A percentile compares a stretch with the other conserved stretches of the same genome.
These are phyloP conservation scores for Ophiocordyceps polyrhachis-furcata DNA, from an alignment of 2,329 filamentous ascomycete genomes.

Conservation along the genomic window DNA sequence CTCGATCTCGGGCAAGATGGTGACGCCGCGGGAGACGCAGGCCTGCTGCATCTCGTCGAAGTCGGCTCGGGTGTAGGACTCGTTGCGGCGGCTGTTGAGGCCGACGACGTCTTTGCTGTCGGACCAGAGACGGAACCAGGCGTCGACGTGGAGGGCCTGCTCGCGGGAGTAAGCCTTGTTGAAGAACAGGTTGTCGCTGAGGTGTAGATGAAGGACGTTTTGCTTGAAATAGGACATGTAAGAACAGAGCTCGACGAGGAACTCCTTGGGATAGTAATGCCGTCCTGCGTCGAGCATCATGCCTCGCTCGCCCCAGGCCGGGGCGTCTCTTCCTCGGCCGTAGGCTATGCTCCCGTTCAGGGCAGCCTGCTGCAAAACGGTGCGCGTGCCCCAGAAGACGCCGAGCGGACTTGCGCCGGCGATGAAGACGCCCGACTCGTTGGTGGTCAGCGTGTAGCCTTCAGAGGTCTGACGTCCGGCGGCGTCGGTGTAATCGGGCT, in stretches of 20 bases:
- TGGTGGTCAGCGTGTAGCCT: slow-evolving; percentile 26
- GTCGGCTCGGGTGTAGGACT: slow-evolving; percentile 31
- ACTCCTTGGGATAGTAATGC: slow-evolving; percentile 35
- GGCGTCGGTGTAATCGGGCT: slow-evolving; percentile 21
- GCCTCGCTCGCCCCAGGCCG: slow-evolving; percentile 30
- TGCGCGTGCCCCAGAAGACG: slow-evolving; percentile 38
- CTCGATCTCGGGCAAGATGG: slow-evolving; percentile 40
- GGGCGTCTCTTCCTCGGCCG: slow-evolving; percentile 27
- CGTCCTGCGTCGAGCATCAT: slow-evolving; percentile 33
- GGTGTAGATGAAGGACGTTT: slow-evolving; percentile 38
- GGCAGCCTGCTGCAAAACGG: slow-evolving; percentile 30
- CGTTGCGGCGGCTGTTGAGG: slow-evolving; percentile 30
- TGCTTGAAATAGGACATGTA: slow-evolving; percentile 45
- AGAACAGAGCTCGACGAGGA: slow-evolving; percentile 36
- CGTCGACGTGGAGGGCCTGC: slow-evolving; percentile 25
- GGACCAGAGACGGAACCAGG: slow-evolving; percentile 34
- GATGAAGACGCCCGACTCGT: slow-evolving; percentile 22
- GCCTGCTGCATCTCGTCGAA: slow-evolving; percentile 32
- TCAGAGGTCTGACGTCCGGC: slow-evolving; percentile 28
- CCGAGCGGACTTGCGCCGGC: slow-evolving; percentile 34
- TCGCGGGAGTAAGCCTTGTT: slow-evolving; percentile 26
- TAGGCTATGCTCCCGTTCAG: slow-evolving; percentile 18
- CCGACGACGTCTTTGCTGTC: slow-evolving; percentile 26
- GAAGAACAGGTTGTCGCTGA: slow-evolving; percentile 37
- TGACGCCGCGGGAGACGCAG: slow-evolving; percentile 36